phyloP scores from a whole-genome alignment of 164 flowering plant genomes.

The Liriodendron chinense region DNA sequence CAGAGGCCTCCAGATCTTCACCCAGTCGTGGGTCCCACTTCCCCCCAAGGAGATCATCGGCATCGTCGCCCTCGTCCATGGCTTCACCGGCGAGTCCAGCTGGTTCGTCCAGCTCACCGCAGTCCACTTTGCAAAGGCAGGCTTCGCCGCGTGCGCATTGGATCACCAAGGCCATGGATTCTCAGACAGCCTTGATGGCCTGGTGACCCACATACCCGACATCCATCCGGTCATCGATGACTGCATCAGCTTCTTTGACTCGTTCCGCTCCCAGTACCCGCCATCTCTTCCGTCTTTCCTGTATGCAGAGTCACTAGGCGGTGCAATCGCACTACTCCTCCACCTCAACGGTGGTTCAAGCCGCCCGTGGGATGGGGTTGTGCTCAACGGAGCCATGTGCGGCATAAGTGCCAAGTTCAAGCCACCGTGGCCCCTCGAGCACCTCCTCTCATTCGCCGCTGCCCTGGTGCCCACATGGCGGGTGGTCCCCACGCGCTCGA shows the following conservation, averaged over 20 bases:
- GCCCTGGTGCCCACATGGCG: constrained; percentile 73
- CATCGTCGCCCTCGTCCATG: constrained; percentile 70
- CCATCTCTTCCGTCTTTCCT: constrained; percentile 64
- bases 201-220: constrained; percentile 70
- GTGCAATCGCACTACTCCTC: constrained; percentile 79
- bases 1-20: constrained; percentile 76
- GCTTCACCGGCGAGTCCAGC: constrained; percentile 84
- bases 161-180: constrained; percentile 98
- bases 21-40: constrained; percentile 82
- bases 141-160: constrained; percentile 75
- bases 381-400: constrained; percentile 95
- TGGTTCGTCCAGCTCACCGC: constrained; percentile 81
- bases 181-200: constrained; percentile 64
- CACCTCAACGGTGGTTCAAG: constrained; percentile 42
- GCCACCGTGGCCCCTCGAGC: constrained; percentile 98
- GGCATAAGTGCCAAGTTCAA: constrained; percentile 86
- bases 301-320: constrained; percentile 93
- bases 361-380: constrained; percentile 58
- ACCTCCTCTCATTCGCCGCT: constrained; percentile 58
- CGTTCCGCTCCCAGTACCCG: constrained; percentile 48
- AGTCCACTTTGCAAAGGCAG: constrained; percentile 61
- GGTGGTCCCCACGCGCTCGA: constrained; percentile 73
- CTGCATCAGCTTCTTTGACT: constrained; percentile 61
- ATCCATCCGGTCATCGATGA: constrained; percentile 82
- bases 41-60: constrained; percentile 45